Evolutionary conservation across 768 basidiomycete genomes (phyloP).

Genomic region (Suillus spraguei): DNA sequence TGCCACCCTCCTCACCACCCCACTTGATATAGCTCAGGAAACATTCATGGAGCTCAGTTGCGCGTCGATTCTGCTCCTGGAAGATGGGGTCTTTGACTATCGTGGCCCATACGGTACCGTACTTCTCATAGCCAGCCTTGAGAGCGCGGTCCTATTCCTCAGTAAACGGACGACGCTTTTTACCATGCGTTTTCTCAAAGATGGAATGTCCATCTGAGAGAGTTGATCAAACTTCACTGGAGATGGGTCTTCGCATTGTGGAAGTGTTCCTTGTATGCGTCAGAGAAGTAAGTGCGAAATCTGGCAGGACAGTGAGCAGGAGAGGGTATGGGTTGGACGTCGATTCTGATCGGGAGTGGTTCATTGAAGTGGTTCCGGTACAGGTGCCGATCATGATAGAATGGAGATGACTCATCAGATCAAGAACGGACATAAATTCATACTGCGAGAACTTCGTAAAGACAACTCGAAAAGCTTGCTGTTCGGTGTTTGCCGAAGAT

Average conservation of each 20-base stretch:
- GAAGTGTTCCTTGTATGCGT: constrained; percentile 89
- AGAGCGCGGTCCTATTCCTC: constrained; percentile 84
- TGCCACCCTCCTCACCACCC: constrained; percentile 53
- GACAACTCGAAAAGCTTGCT: too few species aligned
- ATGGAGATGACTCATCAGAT: too few species aligned
- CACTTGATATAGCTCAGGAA: constrained; percentile 82
- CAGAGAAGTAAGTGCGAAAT: constrained; percentile 90
- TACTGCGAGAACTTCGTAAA: too few species aligned
- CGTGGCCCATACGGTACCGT: constrained; percentile 88
- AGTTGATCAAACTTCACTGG: constrained; percentile 78
- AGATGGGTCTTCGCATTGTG: constrained; percentile 92
- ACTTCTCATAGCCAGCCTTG: constrained; percentile 83
- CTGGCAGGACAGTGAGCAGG: too few species aligned
- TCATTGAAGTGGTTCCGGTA: too few species aligned
- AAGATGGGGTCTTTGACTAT: constrained; percentile 90
- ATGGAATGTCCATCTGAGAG: constrained; percentile 83
- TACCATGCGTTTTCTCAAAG: constrained; percentile 83
- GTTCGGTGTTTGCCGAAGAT: too few species aligned
- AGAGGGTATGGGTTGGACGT: too few species aligned
- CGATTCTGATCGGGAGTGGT: too few species aligned
- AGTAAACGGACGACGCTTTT: constrained; percentile 86
- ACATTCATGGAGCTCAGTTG: constrained; percentile 88
- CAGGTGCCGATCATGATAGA: too few species aligned
- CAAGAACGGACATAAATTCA: too few species aligned
- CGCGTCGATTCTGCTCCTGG: constrained; percentile 76